phyloP scores from a whole-genome alignment of 1,284 basidiomycete genomes.

The Tilletia walkeri region DNA sequence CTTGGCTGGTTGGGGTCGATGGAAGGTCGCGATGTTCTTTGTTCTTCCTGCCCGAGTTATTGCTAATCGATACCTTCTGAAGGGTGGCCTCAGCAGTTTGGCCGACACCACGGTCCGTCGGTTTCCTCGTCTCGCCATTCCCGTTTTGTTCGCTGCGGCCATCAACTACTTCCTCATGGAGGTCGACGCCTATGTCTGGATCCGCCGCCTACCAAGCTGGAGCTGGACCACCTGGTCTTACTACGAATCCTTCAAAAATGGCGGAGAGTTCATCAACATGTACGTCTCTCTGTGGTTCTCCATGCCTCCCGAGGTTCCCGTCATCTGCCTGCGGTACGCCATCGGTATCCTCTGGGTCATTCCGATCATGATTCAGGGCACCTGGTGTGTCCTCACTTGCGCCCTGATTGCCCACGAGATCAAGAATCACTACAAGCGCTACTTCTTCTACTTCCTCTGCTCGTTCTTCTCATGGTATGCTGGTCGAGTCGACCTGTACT shows the following conservation, averaged over 20 bases:
- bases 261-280: slow-evolving; percentile 39
- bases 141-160: slow-evolving; percentile 36
- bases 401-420: slow-evolving; percentile 44
- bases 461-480: slow-evolving; percentile 43
- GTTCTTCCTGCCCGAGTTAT: slow-evolving; percentile 44
- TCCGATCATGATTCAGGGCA: slow-evolving; percentile 44
- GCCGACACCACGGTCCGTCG: slow-evolving; percentile 42
- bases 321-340: slow-evolving; percentile 40
- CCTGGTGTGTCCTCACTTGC: slow-evolving; percentile 40
- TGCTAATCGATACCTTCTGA: slow-evolving; percentile 43
- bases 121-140: slow-evolving; percentile 40
- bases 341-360: slow-evolving; percentile 51
- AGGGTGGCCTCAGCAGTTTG: slow-evolving; percentile 38
- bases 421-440: slow-evolving; percentile 46
- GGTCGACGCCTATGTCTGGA: slow-evolving; percentile 43
- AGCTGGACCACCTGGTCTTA: slow-evolving; percentile 48
- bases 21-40: slow-evolving; percentile 41
- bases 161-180: slow-evolving; percentile 50
- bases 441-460: slow-evolving; percentile 42
- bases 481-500: slow-evolving; percentile 43
- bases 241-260: slow-evolving; percentile 42
- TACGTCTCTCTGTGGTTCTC: slow-evolving; percentile 48
- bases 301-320: slow-evolving; percentile 35
- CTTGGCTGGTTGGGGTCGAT: slow-evolving; percentile 22
- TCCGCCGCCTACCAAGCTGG: slow-evolving; percentile 39